A percentile compares a stretch with the other conserved stretches of the same genome.
Conservation (phyloP, 768 basidiomycete species). For the Pisolithus albus region DNA sequence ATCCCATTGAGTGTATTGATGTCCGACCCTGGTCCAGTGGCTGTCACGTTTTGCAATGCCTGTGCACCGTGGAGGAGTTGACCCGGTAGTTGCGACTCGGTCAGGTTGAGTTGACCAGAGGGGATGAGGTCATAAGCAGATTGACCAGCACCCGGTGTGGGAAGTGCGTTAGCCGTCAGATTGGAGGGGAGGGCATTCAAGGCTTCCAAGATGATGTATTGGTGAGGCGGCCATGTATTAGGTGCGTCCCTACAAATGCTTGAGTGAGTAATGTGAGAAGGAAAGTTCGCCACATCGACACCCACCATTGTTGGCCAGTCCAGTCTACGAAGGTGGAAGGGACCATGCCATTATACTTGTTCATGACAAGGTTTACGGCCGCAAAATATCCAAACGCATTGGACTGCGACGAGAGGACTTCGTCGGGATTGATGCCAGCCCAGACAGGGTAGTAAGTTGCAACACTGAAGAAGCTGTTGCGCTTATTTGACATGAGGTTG, state of each 20-base stretch:
- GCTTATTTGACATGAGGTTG: conserved; percentile 61
- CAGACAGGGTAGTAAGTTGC: conserved; percentile 84
- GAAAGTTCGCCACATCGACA: background rate
- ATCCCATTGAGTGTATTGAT: conserved; percentile 48
- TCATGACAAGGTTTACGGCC: conserved; percentile 68
- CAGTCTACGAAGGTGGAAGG: conserved; percentile 67
- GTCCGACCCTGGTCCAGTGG: conserved; percentile 51
- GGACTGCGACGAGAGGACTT: conserved; percentile 47
- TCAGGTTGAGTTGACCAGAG: conserved; percentile 64
- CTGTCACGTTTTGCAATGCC: conserved; percentile 40
- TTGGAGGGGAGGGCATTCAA: conserved; percentile 69
- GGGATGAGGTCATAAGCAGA: conserved; percentile 69
- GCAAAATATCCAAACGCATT: conserved; percentile 71
- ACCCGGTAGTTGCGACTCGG: conserved; percentile 61
- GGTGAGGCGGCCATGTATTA: conserved; percentile 86
- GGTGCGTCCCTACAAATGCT: conserved; percentile 59
- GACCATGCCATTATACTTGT: conserved; percentile 82
- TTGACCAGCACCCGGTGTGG: conserved; percentile 41
- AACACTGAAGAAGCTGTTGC: conserved; percentile 57
- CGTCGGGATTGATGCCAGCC: conserved; percentile 76
- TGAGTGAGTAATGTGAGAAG: background rate
- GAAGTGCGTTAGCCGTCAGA: conserved; percentile 52
- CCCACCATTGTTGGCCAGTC: conserved; percentile 76
- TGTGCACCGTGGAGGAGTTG: conserved; percentile 44
- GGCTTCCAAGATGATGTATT: conserved; percentile 73